Percentiles rank a stretch among this genome's conserved stretches.
Evolutionary conservation across 2,329 filamentous ascomycete species (phyloP).

Genomic region (Niveomyces coronatus): DNA sequence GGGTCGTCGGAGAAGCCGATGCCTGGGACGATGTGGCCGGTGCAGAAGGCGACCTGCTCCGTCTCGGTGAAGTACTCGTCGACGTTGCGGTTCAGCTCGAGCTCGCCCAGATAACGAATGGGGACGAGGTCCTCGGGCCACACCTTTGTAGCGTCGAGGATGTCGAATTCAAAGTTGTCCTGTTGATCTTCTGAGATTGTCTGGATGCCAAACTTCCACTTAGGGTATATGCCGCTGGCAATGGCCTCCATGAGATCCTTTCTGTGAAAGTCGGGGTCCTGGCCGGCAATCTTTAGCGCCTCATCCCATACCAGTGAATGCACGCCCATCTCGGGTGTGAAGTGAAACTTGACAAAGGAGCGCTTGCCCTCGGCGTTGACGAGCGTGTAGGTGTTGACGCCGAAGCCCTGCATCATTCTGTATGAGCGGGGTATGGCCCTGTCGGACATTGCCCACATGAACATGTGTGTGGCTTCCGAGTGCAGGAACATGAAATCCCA

Average conservation of each 20-base stretch:
- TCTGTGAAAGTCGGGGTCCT: slow-evolving; percentile 73
- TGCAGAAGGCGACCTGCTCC: slow-evolving; percentile 77
- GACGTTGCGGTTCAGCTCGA: slow-evolving; percentile 69
- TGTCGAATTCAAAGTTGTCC: slow-evolving; percentile 75
- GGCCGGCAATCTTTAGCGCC: slow-evolving; percentile 60
- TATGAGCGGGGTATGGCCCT: slow-evolving; percentile 62
- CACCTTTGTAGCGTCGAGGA: slow-evolving; percentile 75
- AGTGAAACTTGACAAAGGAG: slow-evolving; percentile 70
- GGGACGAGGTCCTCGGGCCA: slow-evolving; percentile 74
- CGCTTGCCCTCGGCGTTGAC: slow-evolving; percentile 58
- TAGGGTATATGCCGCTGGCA: slow-evolving; percentile 57
- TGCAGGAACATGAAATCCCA: slow-evolving; percentile 65
- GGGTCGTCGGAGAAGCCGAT: slow-evolving; percentile 71
- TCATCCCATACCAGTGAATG: slow-evolving; percentile 74
- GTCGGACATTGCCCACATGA: slow-evolving; percentile 70
- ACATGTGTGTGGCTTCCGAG: slow-evolving; percentile 67
- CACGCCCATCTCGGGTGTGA: slow-evolving; percentile 62
- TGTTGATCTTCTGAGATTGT: slow-evolving; percentile 59
- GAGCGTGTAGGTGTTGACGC: slow-evolving; percentile 69
- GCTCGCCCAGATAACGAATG: slow-evolving; percentile 65
- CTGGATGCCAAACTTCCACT: slow-evolving; percentile 79
- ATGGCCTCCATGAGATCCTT: slow-evolving; percentile 71
- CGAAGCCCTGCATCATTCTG: slow-evolving; percentile 81
- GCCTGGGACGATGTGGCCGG: slow-evolving; percentile 67
- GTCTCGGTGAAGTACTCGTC: slow-evolving; percentile 78